These are phyloP conservation scores for Papiliotrema fonsecae DNA, from an alignment of 1,284 basidiomycete species.

Conservation along the genomic window DNA sequence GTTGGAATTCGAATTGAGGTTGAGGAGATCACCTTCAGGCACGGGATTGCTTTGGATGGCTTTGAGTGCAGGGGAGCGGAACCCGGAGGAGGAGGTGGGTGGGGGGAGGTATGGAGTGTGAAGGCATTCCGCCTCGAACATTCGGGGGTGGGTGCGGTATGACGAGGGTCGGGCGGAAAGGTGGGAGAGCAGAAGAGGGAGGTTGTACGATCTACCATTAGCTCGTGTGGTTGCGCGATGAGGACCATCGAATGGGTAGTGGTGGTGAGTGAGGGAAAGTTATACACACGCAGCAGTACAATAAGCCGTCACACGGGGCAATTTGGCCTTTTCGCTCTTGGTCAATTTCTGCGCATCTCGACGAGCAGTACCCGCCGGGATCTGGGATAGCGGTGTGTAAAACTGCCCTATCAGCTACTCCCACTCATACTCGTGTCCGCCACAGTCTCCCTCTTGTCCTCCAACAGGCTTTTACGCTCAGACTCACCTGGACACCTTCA, in stretches of 20 bases:
- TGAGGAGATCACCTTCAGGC: constrained; percentile 43
- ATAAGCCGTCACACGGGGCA: constrained; percentile 93
- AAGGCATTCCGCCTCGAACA: constrained; percentile 48
- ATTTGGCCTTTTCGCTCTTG: constrained; percentile 86
- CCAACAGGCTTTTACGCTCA: not conserved
- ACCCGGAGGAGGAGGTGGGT: constrained; percentile 20
- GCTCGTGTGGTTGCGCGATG: not conserved
- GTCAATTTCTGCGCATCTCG: constrained; percentile 84
- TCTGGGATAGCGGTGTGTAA: constrained; percentile 83
- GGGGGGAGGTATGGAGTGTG: constrained; percentile 47
- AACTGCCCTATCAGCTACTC: constrained; percentile 53
- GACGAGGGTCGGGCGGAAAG: constrained; percentile 72
- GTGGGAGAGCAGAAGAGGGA: constrained; percentile 80
- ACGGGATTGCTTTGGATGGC: constrained; percentile 21
- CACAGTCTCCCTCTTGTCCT: no score
- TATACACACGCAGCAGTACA: constrained; percentile 75
- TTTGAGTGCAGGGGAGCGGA: constrained; percentile 37
- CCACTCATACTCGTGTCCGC: not conserved
- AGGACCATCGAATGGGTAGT: not conserved
- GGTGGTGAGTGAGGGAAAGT: not conserved
- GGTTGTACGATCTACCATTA: constrained; percentile 70
- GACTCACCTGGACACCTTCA: constrained; percentile 63
- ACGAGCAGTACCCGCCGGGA: constrained; percentile 88
- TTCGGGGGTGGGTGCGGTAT: constrained; percentile 76
- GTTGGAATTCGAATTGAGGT: constrained; percentile 21